Conservation (phyloP, 2,329 filamentous ascomycete genomes). For the Tolypocladium tropicale region DNA sequence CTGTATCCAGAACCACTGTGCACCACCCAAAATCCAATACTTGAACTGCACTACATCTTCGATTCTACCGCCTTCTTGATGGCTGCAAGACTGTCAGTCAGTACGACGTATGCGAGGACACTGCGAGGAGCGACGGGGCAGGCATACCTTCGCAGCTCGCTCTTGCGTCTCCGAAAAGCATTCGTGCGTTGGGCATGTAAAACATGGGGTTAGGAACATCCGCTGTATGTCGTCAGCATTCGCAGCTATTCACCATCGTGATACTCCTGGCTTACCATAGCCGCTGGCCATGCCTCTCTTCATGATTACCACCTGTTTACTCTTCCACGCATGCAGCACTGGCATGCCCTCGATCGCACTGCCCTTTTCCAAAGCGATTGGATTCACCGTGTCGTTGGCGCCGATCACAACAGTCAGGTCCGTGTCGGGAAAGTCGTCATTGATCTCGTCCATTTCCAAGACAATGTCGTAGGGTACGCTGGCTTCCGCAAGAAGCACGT, state of each 20-base stretch:
- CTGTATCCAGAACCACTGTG: no score
- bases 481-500: constrained; percentile 80
- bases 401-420: constrained; percentile 84
- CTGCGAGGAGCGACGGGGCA: no score
- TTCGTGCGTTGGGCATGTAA: constrained; percentile 79
- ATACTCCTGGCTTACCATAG: constrained; percentile 50
- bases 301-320: constrained; percentile 87
- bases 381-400: constrained; percentile 88
- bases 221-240: constrained; percentile 34
- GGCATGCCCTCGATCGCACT: constrained; percentile 88
- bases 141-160: constrained; percentile 65
- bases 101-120: no score
- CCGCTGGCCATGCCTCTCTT: constrained; percentile 83
- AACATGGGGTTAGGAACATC: constrained; percentile 93
- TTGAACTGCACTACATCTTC: constrained; percentile 5
- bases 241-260: neutral
- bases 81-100: constrained; percentile 3
- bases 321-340: constrained; percentile 87
- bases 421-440: constrained; percentile 79
- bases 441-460: constrained; percentile 93
- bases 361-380: constrained; percentile 74
- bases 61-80: constrained; percentile 9
- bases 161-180: constrained; percentile 88
- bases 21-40: neutral
- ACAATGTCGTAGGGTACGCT: constrained; percentile 87